Conservation (phyloP, 768 basidiomycete genomes). For the Asterophora parasitica region DNA sequence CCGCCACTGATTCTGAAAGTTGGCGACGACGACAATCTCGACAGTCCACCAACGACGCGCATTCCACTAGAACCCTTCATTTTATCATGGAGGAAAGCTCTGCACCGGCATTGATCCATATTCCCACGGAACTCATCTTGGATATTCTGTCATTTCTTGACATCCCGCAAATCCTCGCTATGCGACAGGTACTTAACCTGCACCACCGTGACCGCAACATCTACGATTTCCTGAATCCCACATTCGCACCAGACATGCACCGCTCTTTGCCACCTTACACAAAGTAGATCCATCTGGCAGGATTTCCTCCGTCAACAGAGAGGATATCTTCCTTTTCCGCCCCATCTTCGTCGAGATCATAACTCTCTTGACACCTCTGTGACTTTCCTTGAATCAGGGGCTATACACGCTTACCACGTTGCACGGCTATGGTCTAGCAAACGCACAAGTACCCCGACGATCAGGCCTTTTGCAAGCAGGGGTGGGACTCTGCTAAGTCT, state of each 20-base stretch:
- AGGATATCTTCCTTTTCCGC: not conserved
- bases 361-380: too few species aligned
- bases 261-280: not conserved
- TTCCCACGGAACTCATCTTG: conserved; percentile 5
- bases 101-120: not conserved
- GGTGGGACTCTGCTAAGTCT: conserved; percentile 27
- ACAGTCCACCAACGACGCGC: too few species aligned
- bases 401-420: too few species aligned
- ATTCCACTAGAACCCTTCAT: too few species aligned
- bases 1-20: too few species aligned
- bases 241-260: conserved; percentile 4
- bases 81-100: not conserved
- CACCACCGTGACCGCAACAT: not conserved
- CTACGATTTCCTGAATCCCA: not conserved
- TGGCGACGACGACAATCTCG: too few species aligned
- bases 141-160: not conserved
- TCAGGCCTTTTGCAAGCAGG: conserved; percentile 2
- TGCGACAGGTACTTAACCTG: conserved; percentile 6
- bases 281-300: conserved; percentile 1
- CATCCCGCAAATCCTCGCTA: conserved; percentile 1
- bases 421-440: too few species aligned
- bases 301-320: not conserved
- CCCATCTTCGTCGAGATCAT: not conserved
- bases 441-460: too few species aligned
- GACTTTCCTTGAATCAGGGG: too few species aligned